Percentiles rank a stretch among this genome's conserved stretches.
Conservation (phyloP, 2,329 filamentous ascomycete genomes). For the Colletotrichum somersetense region DNA sequence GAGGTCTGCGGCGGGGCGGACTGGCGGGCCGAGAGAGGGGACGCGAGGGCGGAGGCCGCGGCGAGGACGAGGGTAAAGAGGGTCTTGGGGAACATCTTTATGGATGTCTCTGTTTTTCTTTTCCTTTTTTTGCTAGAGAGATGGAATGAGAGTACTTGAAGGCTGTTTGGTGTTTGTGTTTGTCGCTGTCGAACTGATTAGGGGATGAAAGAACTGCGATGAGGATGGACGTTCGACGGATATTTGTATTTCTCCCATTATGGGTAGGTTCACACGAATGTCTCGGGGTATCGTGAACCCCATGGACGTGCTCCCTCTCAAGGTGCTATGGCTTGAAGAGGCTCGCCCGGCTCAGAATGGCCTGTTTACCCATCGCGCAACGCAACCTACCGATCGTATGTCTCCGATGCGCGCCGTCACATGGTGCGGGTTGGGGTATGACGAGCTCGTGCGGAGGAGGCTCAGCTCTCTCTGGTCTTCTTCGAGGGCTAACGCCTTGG, state of each 20-base stretch:
- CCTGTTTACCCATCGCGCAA: not conserved
- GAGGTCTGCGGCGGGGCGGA: conserved; percentile 25
- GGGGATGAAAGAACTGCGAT: not conserved
- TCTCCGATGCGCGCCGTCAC: not conserved
- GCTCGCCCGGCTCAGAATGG: not conserved
- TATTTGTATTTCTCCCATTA: not conserved
- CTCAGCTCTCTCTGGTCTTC: conserved; percentile 15
- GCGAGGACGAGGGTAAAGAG: conserved; percentile 43
- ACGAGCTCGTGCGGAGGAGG: conserved; percentile 26
- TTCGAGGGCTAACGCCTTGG: conserved; percentile 3
- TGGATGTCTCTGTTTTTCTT: too few relatives aligned
- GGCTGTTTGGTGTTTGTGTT: not conserved
- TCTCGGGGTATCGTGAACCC: not conserved
- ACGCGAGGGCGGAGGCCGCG: conserved; percentile 43
- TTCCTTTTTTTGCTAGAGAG: too few relatives aligned
- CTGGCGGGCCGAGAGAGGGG: conserved; percentile 42
- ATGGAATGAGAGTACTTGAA: not conserved
- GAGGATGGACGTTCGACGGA: too few relatives aligned
- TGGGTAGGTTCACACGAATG: too few relatives aligned
- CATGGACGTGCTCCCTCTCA: not conserved
- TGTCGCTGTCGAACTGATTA: not conserved
- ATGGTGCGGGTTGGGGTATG: not conserved
- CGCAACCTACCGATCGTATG: not conserved
- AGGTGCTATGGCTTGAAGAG: not conserved
- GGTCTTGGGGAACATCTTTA: conserved; percentile 45